phyloP scores from a whole-genome alignment of 73 alveolate species.

The Paramecium bursaria region DNA sequence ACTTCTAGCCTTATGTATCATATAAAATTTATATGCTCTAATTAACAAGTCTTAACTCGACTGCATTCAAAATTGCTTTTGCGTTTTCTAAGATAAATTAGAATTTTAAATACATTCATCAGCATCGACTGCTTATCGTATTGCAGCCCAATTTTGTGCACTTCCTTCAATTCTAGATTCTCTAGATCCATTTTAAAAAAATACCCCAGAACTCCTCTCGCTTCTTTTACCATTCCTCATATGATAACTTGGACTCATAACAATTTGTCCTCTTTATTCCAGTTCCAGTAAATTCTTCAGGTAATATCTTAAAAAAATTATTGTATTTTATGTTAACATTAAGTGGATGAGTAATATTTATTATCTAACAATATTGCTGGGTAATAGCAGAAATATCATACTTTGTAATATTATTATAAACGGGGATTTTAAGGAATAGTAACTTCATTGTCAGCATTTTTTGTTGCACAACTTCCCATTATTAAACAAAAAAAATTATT shows the following conservation, averaged over 20 bases:
- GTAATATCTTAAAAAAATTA: conserved; percentile 41
- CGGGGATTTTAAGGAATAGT: conserved; percentile 38
- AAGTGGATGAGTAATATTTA: conserved; percentile 38
- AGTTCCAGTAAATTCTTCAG: conserved; percentile 36
- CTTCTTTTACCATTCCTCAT: conserved; percentile 40
- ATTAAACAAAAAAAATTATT: conserved; percentile 4
- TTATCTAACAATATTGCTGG: conserved; percentile 42
- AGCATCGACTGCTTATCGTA: conserved; percentile 35
- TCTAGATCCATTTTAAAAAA: not conserved
- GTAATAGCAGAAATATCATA: not conserved
- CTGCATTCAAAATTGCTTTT: conserved; percentile 34
- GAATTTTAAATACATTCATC: conserved; percentile 16
- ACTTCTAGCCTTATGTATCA: conserved; percentile 42
- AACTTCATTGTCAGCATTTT: conserved; percentile 52
- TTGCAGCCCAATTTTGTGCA: conserved; percentile 39
- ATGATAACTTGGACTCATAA: conserved; percentile 37
- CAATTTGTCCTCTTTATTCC: conserved; percentile 36
- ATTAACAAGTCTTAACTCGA: conserved; percentile 43
- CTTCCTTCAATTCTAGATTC: conserved; percentile 57
- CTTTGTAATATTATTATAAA: conserved; percentile 22
- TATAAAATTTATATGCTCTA: conserved; percentile 30
- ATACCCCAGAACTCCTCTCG: conserved; percentile 58
- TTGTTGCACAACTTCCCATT: conserved; percentile 65
- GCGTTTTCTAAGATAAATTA: conserved; percentile 10
- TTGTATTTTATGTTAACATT: conserved; percentile 51